Evolutionary conservation across 176 grass and related monocot genomes (phyloP).

Genomic region (Rhynchospora tenuis): DNA sequence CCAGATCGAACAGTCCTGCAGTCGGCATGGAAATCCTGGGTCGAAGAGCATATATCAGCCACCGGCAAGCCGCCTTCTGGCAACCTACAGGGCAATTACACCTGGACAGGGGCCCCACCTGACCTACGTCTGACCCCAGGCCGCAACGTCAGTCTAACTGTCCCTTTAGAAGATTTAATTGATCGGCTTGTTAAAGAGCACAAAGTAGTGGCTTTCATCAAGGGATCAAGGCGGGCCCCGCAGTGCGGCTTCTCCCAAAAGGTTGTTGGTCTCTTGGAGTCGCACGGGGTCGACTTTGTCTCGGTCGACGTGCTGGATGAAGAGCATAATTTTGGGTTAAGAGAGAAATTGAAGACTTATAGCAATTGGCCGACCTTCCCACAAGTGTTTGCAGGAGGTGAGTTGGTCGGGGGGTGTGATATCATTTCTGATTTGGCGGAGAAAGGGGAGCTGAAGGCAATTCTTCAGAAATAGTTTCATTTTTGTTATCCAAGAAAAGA

Average conservation of each 20-base stretch:
- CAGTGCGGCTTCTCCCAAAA: slow-evolving; percentile 88
- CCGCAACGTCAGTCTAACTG: slow-evolving; percentile 69
- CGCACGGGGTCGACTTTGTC: slow-evolving; percentile 63
- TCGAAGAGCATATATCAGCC: slow-evolving; percentile 74
- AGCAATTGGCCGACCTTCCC: slow-evolving; percentile 95
- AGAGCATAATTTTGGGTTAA: slow-evolving; percentile 76
- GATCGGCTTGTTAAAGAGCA: slow-evolving; percentile 83
- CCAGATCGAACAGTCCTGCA: slow-evolving; percentile 43
- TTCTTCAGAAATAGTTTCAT: slow-evolving; percentile 46
- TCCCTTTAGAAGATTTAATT: slow-evolving; percentile 66
- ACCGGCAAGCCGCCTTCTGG: slow-evolving; percentile 74
- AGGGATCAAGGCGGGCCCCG: slow-evolving; percentile 82
- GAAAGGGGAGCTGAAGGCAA: slow-evolving; percentile 63
- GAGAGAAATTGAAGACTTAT: slow-evolving; percentile 74
- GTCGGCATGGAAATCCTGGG: slow-evolving; percentile 90
- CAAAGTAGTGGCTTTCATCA: slow-evolving; percentile 95
- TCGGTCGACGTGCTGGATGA: slow-evolving; percentile 84
- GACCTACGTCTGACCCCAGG: slow-evolving; percentile 74
- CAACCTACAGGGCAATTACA: slow-evolving; percentile 72
- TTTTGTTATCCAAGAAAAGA: background rate
- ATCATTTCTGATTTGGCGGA: slow-evolving; percentile 87
- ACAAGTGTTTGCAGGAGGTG: slow-evolving; percentile 71
- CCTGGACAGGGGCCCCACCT: slow-evolving; percentile 51
- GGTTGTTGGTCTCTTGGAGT: slow-evolving; percentile 77
- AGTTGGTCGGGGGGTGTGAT: slow-evolving; percentile 78